Conservation (phyloP, 2,329 filamentous ascomycete genomes). For the Teratosphaeria pseudoeucalypti region DNA sequence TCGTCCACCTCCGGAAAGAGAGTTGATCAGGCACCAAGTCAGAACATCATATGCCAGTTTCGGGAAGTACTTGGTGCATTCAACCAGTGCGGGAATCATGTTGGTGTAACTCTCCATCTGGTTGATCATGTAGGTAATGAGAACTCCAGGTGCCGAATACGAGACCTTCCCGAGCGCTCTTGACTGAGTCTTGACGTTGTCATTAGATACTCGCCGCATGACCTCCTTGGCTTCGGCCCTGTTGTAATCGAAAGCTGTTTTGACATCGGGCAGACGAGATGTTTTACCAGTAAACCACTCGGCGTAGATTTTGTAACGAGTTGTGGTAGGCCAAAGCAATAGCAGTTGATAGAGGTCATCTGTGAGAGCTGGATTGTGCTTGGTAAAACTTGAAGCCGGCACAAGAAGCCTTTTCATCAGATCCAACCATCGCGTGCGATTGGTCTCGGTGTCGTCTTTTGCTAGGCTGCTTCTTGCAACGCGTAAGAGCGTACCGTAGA, state of each 20-base stretch:
- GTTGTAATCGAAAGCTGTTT: conserved; percentile 65
- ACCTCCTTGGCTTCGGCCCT: conserved; percentile 71
- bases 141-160: conserved; percentile 77
- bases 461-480: conserved; percentile 70
- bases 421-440: conserved; percentile 71
- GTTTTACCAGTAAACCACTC: conserved; percentile 80
- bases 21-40: conserved; percentile 80
- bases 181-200: conserved; percentile 77
- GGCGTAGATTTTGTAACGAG: conserved; percentile 78
- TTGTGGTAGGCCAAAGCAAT: conserved; percentile 62
- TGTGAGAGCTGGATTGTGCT: conserved; percentile 70
- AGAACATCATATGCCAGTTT: conserved; percentile 86
- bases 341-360: conserved; percentile 81
- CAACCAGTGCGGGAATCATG: conserved; percentile 86
- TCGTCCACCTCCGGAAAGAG: conserved; percentile 46
- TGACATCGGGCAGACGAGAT: conserved; percentile 67
- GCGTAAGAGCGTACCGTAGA: conserved; percentile 72
- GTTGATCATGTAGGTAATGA: conserved; percentile 78
- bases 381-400: conserved; percentile 76
- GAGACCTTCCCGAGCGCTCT: conserved; percentile 86
- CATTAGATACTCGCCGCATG: conserved; percentile 80
- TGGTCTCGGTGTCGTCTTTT: conserved; percentile 59
- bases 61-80: conserved; percentile 90
- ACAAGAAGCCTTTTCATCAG: conserved; percentile 76
- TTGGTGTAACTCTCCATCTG: conserved; percentile 94